Percentiles rank a stretch among this genome's conserved stretches.
These are phyloP conservation scores for Colletotrichum kahawae DNA, from an alignment of 2,329 filamentous ascomycete species.

Conservation along the genomic window DNA sequence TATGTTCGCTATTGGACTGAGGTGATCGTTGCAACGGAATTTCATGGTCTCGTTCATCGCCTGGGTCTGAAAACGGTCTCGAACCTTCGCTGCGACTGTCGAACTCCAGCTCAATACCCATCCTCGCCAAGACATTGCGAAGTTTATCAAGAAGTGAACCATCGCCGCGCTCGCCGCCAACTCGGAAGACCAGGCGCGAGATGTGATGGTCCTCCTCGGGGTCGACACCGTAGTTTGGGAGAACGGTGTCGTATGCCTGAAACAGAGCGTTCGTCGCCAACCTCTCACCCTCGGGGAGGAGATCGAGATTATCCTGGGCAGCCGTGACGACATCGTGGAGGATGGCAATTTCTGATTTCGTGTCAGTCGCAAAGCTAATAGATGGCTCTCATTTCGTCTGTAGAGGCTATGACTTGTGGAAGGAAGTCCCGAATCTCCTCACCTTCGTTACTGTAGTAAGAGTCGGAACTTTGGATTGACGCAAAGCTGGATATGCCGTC, in stretches of 20 bases:
- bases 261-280: conserved; percentile 81
- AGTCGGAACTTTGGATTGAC: conserved; percentile 32
- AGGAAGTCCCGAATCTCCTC: conserved; percentile 1
- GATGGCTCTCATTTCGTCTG: background rate
- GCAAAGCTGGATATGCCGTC: conserved; percentile 36
- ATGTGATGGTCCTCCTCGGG: conserved; percentile 78
- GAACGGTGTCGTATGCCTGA: conserved; percentile 76
- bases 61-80: background rate
- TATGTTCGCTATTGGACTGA: background rate
- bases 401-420: background rate
- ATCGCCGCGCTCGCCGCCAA: conserved; percentile 69
- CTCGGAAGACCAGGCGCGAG: conserved; percentile 78
- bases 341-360: conserved; percentile 71
- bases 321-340: conserved; percentile 77
- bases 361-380: background rate
- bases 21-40: background rate
- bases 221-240: conserved; percentile 73
- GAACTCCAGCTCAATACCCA: conserved; percentile 76
- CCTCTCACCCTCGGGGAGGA: conserved; percentile 63
- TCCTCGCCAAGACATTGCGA: conserved; percentile 66
- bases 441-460: conserved; percentile 69
- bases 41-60: background rate
- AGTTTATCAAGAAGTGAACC: conserved; percentile 72
- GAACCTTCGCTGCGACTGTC: conserved; percentile 31
- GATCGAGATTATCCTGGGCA: conserved; percentile 69